Base-by-base conservation (phyloP, 1,284 basidiomycete genomes). In the Omphalotus olearius region DNA sequence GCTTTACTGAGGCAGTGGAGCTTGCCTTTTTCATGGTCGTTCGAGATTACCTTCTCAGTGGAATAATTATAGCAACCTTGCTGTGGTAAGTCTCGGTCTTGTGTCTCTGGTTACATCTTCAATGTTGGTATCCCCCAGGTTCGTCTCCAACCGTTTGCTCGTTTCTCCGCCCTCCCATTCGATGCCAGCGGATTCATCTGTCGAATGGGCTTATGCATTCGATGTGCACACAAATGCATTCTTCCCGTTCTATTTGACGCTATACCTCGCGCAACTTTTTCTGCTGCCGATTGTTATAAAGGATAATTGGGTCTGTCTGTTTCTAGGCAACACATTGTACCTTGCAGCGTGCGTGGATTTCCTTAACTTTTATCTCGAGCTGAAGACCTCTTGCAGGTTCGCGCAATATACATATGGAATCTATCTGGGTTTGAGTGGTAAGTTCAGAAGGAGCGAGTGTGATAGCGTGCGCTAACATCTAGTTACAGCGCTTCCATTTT, bases 151-250 rank as follows among this genome's bases (percentile, higher is more conserved):
- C 65, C 78, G 69, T 37, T 72, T 83, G 0, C 75, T 92, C 17
- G 69, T 91, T 40, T 83, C 86, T 1, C 84, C 86, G 13, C 80
- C 88, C 11, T 81, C 88, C 43, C 85, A 88, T 66, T 82, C 83
- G 14, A 80, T 83, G 2, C 79, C 82, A 0, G 76, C 80, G 5
- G 89, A 92, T 60, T 83, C 88, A 18, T 68, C 72, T 13, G 88
- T 94, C 41, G 91, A 94, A 74, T 93, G 89, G 87, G 88, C 86
- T 4, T 97, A 95, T 68, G 90, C 90, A 13, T 95, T 98, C 62
- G 94, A 97, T 67, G 90, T 97, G 14, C 93, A 95, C 64, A 93
- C 89, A 57, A 97, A 97, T 63, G 85, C 91, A 4, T 97, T 97
- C 76, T 96, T 96, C 70, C 93, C 93, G 3, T 74, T 93, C 50